Evolutionary conservation across 1,284 basidiomycete genomes (phyloP).

Genomic region (Schizophyllum amplum): DNA sequence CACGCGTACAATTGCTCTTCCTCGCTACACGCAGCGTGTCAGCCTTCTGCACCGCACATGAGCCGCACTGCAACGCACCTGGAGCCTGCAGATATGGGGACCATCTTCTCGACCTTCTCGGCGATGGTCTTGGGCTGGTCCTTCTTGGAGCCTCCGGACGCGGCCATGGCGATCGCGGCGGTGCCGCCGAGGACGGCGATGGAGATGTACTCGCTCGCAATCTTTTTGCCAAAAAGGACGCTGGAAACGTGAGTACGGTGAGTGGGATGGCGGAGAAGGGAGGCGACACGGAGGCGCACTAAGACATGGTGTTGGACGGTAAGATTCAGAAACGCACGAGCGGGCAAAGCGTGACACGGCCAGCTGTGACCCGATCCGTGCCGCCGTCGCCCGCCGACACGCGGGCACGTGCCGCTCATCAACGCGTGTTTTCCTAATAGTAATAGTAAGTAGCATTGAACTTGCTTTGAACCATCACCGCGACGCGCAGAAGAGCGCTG

Average conservation of each 20-base stretch:
- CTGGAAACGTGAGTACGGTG: slow-evolving; percentile 22
- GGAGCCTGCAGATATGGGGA: slow-evolving; percentile 55
- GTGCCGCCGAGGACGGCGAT: slow-evolving; percentile 53
- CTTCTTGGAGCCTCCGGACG: slow-evolving; percentile 41
- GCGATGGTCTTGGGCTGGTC: slow-evolving; percentile 30
- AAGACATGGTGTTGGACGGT: neutral
- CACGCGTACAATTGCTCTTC: slow-evolving; percentile 58
- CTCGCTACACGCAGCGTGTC: slow-evolving; percentile 34
- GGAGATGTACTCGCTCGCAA: slow-evolving; percentile 73
- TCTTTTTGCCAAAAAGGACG: slow-evolving; percentile 62
- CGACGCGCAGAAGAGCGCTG: no score
- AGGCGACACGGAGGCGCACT: neutral
- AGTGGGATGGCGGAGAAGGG: neutral
- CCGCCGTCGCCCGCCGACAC: no score
- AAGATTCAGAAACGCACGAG: neutral
- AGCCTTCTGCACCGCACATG: neutral
- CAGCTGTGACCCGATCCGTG: neutral
- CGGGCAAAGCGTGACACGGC: neutral
- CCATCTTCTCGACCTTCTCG: slow-evolving; percentile 49
- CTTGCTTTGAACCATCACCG: neutral
- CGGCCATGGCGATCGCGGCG: slow-evolving; percentile 41
- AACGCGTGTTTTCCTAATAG: neutral
- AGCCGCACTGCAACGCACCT: slow-evolving; percentile 42
- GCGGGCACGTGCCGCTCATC: neutral
- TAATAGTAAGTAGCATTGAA: no score